Percentiles rank a stretch among this genome's conserved stretches.
phyloP scores from a whole-genome alignment of 208 protist genomes.

The Balamuthia mandrillaris region DNA sequence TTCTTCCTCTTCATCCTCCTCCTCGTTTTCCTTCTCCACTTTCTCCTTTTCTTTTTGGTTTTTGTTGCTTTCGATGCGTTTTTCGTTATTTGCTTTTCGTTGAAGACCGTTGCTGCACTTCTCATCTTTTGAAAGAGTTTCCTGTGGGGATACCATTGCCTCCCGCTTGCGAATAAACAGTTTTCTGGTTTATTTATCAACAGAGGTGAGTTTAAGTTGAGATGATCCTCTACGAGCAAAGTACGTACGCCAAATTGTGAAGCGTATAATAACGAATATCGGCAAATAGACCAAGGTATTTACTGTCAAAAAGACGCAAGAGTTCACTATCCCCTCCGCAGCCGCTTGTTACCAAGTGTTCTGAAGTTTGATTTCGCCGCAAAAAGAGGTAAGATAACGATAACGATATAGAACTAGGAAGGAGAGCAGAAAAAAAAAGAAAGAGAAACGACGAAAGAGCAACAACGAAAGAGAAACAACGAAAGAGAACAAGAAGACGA shows the following conservation, averaged over 20 bases:
- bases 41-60: background rate
- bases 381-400: background rate
- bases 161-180: too few relatives aligned
- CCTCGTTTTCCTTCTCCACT: background rate
- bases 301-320: background rate
- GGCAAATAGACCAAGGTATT: background rate
- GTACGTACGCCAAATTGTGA: background rate
- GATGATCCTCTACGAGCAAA: background rate
- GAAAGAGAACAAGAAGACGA: background rate
- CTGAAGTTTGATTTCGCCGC: background rate
- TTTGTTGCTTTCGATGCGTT: background rate
- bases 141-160: too few relatives aligned
- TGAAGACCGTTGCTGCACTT: background rate
- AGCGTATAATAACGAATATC: constrained; percentile 20
- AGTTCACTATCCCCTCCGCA: background rate
- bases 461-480: background rate
- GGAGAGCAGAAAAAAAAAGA: background rate
- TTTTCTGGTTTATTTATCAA: too few relatives aligned
- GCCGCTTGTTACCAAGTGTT: background rate
- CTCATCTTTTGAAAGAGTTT: background rate
- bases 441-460: background rate
- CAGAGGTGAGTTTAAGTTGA: too few relatives aligned
- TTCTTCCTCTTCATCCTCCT: background rate
- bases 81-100: background rate
- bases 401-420: background rate